phyloP scores from a whole-genome alignment of 352 stramenopile species.

The Phytophthora citrophthora region DNA sequence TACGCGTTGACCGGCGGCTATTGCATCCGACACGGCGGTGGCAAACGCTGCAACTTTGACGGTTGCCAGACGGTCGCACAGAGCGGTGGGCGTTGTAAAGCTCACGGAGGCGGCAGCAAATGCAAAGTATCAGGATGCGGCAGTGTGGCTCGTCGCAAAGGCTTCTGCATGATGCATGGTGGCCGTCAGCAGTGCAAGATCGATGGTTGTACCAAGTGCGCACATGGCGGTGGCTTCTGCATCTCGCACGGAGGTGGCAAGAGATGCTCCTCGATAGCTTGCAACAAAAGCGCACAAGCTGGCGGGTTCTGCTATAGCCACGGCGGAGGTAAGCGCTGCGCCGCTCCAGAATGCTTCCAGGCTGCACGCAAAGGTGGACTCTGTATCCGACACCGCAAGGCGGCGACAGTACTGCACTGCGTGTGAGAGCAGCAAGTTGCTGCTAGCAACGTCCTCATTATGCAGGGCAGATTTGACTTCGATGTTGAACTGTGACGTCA shows the following conservation, averaged over 20 bases:
- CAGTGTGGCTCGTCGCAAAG: constrained; percentile 71
- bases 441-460: not conserved
- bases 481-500: constrained; percentile 16
- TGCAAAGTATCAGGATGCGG: constrained; percentile 66
- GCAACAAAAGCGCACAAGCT: constrained; percentile 75
- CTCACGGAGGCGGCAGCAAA: constrained; percentile 84
- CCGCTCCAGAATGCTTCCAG: constrained; percentile 75
- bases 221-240: constrained; percentile 78
- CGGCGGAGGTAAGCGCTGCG: constrained; percentile 78
- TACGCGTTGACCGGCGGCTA: constrained; percentile 75
- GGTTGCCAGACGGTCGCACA: constrained; percentile 77
- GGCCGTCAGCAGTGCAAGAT: constrained; percentile 80
- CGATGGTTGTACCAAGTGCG: constrained; percentile 70
- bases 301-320: constrained; percentile 85
- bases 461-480: constrained; percentile 2
- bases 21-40: constrained; percentile 77
- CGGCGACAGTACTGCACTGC: constrained; percentile 3
- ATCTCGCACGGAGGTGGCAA: constrained; percentile 78
- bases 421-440: constrained; percentile 2
- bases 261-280: constrained; percentile 58
- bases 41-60: constrained; percentile 70
- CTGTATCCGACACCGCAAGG: constrained; percentile 81
- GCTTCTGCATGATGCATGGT: constrained; percentile 79
- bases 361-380: constrained; percentile 77
- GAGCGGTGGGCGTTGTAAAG: constrained; percentile 83